Evolutionary conservation across 306 rosid genomes (phyloP).

Genomic region (Vigna unguiculata): DNA sequence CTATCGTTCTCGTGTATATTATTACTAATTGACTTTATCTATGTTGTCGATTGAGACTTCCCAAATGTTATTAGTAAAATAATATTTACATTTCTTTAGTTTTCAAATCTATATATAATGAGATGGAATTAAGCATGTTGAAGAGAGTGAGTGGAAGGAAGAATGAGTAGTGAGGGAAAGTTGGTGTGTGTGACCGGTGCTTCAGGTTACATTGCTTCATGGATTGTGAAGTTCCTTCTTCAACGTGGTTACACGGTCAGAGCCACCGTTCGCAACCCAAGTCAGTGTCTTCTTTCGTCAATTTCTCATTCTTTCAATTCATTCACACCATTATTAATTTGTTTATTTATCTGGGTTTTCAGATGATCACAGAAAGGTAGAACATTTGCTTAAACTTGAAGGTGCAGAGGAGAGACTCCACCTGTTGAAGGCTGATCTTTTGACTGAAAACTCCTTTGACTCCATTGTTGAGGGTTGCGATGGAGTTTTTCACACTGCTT

Average conservation of each 20-base stretch:
- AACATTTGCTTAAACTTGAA: slow-evolving; percentile 53
- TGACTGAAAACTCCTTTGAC: slow-evolving; percentile 63
- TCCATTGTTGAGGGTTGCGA: slow-evolving; percentile 49
- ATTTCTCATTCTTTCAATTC: not conserved
- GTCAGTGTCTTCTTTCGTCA: slow-evolving; percentile 30
- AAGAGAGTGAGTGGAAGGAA: not conserved
- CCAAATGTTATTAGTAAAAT: too few relatives aligned
- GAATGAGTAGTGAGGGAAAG: slow-evolving; percentile 42
- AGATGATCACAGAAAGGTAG: slow-evolving; percentile 52
- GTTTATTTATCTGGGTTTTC: not conserved
- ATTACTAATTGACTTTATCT: too few relatives aligned
- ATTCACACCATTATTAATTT: not conserved
- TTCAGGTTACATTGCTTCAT: slow-evolving; percentile 63
- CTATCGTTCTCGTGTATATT: too few relatives aligned
- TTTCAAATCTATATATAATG: too few relatives aligned
- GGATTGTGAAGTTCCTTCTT: slow-evolving; percentile 60
- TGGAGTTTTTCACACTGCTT: slow-evolving; percentile 62
- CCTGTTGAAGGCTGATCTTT: slow-evolving; percentile 49
- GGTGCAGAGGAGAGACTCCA: slow-evolving; percentile 65
- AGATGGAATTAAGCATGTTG: too few relatives aligned
- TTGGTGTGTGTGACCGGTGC: slow-evolving; percentile 65
- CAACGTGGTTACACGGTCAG: slow-evolving; percentile 59
- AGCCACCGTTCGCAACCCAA: slow-evolving; percentile 61
- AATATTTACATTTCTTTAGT: too few relatives aligned
- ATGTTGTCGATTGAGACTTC: too few relatives aligned